Conservation (phyloP, 2,329 filamentous ascomycete species). For the Scedosporium apiospermum region DNA sequence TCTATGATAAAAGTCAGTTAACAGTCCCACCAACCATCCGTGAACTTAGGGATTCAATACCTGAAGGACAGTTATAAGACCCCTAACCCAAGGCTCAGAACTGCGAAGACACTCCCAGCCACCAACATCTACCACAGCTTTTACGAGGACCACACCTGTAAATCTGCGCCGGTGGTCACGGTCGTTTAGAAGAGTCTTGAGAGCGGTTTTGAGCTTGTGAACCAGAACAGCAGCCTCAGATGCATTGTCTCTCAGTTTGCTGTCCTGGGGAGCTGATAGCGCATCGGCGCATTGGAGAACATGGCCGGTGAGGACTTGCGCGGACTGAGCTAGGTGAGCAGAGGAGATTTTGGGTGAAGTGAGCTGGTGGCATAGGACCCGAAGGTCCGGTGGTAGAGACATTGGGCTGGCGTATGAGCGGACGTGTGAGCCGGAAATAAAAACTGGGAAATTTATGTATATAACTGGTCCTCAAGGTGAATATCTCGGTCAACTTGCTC, state of each 20-base stretch:
- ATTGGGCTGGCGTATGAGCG: slow-evolving; percentile 12
- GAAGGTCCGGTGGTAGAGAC: slow-evolving; percentile 46
- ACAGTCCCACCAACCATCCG: neutral
- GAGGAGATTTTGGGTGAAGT: slow-evolving; percentile 44
- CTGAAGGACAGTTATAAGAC: slow-evolving; percentile 64
- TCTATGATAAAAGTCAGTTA: slow-evolving; percentile 36
- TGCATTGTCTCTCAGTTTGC: slow-evolving; percentile 48
- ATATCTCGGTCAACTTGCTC: neutral
- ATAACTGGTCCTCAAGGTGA: neutral
- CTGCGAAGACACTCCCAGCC: slow-evolving; percentile 74
- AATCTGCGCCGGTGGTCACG: slow-evolving; percentile 67
- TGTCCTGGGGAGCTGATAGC: slow-evolving; percentile 54
- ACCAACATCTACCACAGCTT: slow-evolving; percentile 71
- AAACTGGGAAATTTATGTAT: neutral
- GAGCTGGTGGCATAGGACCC: slow-evolving; percentile 59
- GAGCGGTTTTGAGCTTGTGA: slow-evolving; percentile 71
- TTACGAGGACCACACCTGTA: slow-evolving; percentile 67
- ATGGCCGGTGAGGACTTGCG: slow-evolving; percentile 58
- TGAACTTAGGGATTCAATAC: slow-evolving; percentile 29
- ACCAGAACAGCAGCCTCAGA: slow-evolving; percentile 61
- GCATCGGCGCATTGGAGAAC: slow-evolving; percentile 47
- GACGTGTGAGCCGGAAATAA: neutral
- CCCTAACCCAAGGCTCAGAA: slow-evolving; percentile 65
- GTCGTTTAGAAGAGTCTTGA: slow-evolving; percentile 70
- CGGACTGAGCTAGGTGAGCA: slow-evolving; percentile 63